Evolutionary conservation across 306 rosid species (phyloP).

Genomic region (Leucaena leucocephala): DNA sequence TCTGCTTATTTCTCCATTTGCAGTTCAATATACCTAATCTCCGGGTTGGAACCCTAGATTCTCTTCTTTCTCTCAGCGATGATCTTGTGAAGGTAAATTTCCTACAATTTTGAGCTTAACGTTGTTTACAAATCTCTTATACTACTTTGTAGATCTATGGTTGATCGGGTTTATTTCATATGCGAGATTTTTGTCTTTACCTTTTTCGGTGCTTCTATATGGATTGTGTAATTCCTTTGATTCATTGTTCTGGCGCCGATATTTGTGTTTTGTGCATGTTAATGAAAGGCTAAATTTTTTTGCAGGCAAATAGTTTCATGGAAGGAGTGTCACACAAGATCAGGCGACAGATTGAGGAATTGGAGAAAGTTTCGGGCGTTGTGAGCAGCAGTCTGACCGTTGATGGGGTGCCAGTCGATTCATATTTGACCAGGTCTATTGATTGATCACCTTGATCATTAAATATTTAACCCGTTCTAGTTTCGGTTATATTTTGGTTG

Average conservation of each 20-base stretch:
- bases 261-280: not conserved
- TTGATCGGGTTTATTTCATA: not conserved
- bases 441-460: slow-evolving; percentile 1
- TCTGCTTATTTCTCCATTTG: slow-evolving; percentile 1
- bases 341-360: slow-evolving; percentile 80
- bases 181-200: not conserved
- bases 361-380: slow-evolving; percentile 62
- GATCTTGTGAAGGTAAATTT: slow-evolving; percentile 79
- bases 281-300: slow-evolving; percentile 11
- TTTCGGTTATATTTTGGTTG: not conserved
- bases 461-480: slow-evolving; percentile 26
- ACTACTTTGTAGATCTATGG: not conserved
- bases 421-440: slow-evolving; percentile 78
- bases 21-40: slow-evolving; percentile 92
- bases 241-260: slow-evolving; percentile 18
- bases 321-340: slow-evolving; percentile 84
- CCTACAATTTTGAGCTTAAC: not conserved
- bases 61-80: slow-evolving; percentile 98
- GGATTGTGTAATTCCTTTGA: slow-evolving; percentile 13
- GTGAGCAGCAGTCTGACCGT: slow-evolving; percentile 73
- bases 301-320: slow-evolving; percentile 80
- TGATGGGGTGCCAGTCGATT: slow-evolving; percentile 96
- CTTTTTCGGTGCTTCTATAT: not conserved
- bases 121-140: not conserved
- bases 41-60: slow-evolving; percentile 96